A percentile compares a stretch with the other conserved stretches of the same genome.
These are phyloP conservation scores for Nothophoma quercina DNA, from an alignment of 2,329 filamentous ascomycete species.

Conservation along the genomic window DNA sequence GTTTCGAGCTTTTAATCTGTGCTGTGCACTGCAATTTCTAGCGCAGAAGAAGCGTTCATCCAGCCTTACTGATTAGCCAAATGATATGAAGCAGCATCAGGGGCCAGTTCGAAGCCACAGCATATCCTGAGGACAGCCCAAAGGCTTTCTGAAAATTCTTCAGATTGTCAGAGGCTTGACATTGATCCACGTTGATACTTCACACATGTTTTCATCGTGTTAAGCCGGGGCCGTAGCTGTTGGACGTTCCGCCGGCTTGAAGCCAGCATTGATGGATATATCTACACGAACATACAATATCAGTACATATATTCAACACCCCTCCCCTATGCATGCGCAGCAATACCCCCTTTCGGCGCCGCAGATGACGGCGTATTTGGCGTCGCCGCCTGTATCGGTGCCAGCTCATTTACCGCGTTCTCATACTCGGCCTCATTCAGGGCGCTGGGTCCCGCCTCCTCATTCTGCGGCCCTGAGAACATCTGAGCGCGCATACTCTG, in stretches of 20 bases:
- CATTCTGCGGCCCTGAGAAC: constrained; percentile 45
- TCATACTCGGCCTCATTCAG: constrained; percentile 37
- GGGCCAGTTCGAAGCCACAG: too few relatives aligned
- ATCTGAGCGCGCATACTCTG: constrained; percentile 57
- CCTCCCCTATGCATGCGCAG: constrained; percentile 41
- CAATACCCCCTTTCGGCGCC: constrained; percentile 48
- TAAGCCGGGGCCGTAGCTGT: too few relatives aligned
- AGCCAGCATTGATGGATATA: constrained; percentile 6
- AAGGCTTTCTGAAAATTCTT: too few relatives aligned
- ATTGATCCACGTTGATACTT: too few relatives aligned
- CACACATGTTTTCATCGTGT: too few relatives aligned
- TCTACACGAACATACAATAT: constrained; percentile 23
- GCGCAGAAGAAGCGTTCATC: too few relatives aligned
- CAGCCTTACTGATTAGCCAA: too few relatives aligned
- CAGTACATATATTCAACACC: constrained; percentile 10
- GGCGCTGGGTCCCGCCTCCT: constrained; percentile 28
- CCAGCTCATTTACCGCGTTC: constrained; percentile 46
- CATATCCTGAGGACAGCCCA: too few relatives aligned
- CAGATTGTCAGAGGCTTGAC: too few relatives aligned
- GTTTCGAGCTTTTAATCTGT: too few relatives aligned
- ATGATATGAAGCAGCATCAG: too few relatives aligned
- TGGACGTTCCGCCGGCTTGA: not conserved
- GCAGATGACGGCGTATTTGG: constrained; percentile 38
- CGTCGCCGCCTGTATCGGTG: constrained; percentile 27
- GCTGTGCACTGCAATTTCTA: too few relatives aligned